Evolutionary conservation across 2,329 filamentous ascomycete genomes (phyloP).

Genomic region (Pseudocercospora crystallina): DNA sequence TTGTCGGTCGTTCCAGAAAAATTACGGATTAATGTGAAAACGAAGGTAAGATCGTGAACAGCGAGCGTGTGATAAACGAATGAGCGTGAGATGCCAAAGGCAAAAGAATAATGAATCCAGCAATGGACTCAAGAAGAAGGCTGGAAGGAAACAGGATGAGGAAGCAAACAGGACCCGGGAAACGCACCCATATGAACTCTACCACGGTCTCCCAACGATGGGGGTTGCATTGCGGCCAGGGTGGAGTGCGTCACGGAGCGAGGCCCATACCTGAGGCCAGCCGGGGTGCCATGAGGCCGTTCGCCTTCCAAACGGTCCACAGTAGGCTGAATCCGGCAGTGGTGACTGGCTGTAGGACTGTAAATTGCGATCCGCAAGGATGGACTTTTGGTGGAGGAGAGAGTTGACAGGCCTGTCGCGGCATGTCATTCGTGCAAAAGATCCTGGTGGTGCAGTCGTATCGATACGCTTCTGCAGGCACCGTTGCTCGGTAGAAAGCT

Average conservation of each 20-base stretch:
- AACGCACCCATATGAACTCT: slow-evolving; percentile 7
- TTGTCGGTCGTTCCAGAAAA: slow-evolving; percentile 2
- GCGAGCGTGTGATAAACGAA: slow-evolving; percentile 8
- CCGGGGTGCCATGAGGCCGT: slow-evolving; percentile 2
- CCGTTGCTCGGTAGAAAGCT: background rate
- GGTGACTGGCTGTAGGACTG: slow-evolving; percentile 3
- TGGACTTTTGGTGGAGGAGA: background rate
- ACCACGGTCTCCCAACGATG: slow-evolving; percentile 6
- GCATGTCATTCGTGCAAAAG: background rate
- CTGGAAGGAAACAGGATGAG: slow-evolving; percentile 8
- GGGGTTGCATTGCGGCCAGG: background rate
- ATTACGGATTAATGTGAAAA: slow-evolving; percentile 12
- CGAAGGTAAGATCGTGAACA: slow-evolving; percentile 2
- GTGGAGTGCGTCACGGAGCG: background rate
- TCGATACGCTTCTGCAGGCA: background rate
- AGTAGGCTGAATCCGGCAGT: slow-evolving; percentile 5
- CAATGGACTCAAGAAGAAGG: slow-evolving; percentile 11
- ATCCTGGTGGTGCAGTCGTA: background rate
- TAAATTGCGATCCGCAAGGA: slow-evolving; percentile 14
- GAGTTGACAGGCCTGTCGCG: slow-evolving; percentile 7
- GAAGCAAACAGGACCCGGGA: slow-evolving; percentile 1
- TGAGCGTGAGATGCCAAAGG: slow-evolving; percentile 11
- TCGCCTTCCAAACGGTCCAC: slow-evolving; percentile 8
- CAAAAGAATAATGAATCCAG: background rate
- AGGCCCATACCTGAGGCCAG: background rate